Conservation (phyloP, 2,329 filamentous ascomycete species). For the Pseudopyricularia javanii region DNA sequence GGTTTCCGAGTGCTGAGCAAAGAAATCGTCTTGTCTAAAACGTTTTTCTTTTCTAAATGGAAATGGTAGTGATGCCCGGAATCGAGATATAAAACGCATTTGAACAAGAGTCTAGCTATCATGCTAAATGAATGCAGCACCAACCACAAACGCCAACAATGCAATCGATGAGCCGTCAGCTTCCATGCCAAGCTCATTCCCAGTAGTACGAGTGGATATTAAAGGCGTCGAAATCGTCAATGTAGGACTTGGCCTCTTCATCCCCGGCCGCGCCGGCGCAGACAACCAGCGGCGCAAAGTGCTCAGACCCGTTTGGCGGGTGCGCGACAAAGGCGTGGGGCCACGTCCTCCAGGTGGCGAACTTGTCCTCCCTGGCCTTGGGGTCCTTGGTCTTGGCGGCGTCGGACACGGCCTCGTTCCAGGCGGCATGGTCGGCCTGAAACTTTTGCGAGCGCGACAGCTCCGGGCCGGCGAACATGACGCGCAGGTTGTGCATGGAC, state of each 20-base stretch:
- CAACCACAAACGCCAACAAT: too few relatives aligned
- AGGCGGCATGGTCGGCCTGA: slow-evolving; percentile 18
- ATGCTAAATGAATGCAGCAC: too few relatives aligned
- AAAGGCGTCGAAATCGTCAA: slow-evolving; percentile 34
- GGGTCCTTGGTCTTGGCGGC: slow-evolving; percentile 21
- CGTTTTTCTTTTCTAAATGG: too few relatives aligned
- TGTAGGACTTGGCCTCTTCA: slow-evolving; percentile 28
- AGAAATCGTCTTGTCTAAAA: too few relatives aligned
- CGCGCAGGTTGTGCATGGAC: slow-evolving; percentile 40
- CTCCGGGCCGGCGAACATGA: slow-evolving; percentile 24
- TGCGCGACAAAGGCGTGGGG: slow-evolving; percentile 39
- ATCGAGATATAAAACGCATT: too few relatives aligned
- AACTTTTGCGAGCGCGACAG: slow-evolving; percentile 10
- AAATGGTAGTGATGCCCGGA: too few relatives aligned
- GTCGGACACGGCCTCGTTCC: slow-evolving; percentile 32
- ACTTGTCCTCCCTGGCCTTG: slow-evolving; percentile 22
- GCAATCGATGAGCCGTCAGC: background rate
- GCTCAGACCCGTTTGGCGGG: slow-evolving; percentile 39
- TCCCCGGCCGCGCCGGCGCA: slow-evolving; percentile 37
- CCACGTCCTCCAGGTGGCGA: slow-evolving; percentile 33
- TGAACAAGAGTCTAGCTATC: too few relatives aligned
- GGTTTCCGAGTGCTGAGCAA: too few relatives aligned
- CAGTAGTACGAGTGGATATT: slow-evolving; percentile 45
- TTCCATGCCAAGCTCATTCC: slow-evolving; percentile 12
- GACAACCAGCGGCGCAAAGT: slow-evolving; percentile 47